Evolutionary conservation across 805 yeast genomes (phyloP).

Genomic region (Pichia nakasei): DNA sequence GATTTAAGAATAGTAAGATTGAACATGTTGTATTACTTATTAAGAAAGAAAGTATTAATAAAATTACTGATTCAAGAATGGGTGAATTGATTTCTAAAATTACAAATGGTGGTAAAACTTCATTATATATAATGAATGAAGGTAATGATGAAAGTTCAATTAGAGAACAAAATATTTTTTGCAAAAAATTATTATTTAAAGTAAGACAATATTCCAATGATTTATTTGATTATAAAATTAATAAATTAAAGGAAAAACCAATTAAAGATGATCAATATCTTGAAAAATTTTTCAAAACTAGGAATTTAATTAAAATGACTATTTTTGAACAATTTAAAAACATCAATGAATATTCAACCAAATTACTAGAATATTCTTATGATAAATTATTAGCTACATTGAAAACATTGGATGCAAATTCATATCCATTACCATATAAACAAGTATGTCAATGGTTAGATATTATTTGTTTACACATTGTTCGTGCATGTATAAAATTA

Average conservation of each 20-base stretch:
- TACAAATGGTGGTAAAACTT: background rate
- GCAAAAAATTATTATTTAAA: conserved; percentile 30
- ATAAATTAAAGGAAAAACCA: conserved; percentile 32
- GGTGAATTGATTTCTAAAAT: background rate
- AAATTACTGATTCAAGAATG: background rate
- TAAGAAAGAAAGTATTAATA: background rate
- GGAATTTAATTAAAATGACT: conserved; percentile 46
- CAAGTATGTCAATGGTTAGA: conserved; percentile 48
- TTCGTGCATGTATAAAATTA: conserved; percentile 48
- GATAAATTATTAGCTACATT: conserved; percentile 38
- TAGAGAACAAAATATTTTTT: conserved; percentile 17
- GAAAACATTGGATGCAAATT: conserved; percentile 17
- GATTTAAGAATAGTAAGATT: conserved; percentile 14
- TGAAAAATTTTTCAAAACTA: conserved; percentile 34
- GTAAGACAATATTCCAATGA: conserved; percentile 35
- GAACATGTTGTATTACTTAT: conserved; percentile 4
- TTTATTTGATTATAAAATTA: conserved; percentile 34
- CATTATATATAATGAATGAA: conserved; percentile 1
- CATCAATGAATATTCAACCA: conserved; percentile 40
- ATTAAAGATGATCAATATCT: conserved; percentile 19
- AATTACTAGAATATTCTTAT: conserved; percentile 44
- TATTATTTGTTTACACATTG: conserved; percentile 51
- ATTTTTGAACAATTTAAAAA: conserved; percentile 39
- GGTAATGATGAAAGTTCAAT: conserved; percentile 3
- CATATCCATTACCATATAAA: conserved; percentile 28